Percentiles rank a stretch among this genome's conserved stretches.
These are phyloP conservation scores for Neoscytalidium dimidiatum DNA, from an alignment of 2,329 filamentous ascomycete genomes.

Conservation along the genomic window DNA sequence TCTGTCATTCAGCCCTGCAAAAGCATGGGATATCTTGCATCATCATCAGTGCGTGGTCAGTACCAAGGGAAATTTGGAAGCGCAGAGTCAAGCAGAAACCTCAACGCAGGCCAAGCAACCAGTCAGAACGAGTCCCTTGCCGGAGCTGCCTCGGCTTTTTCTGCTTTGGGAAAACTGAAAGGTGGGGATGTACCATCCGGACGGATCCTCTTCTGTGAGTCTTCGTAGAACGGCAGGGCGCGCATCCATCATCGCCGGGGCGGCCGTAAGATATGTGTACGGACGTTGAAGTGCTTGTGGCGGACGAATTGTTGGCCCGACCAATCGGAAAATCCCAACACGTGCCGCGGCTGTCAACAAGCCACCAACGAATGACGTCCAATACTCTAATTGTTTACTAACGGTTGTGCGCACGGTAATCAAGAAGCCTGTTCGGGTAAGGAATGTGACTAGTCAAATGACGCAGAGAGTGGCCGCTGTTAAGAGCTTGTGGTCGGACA, in stretches of 20 bases:
- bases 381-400: too few species aligned
- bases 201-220: neutral
- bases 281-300: neutral
- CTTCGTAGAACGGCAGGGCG: too few species aligned
- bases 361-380: too few species aligned
- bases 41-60: neutral
- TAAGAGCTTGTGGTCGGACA: too few species aligned
- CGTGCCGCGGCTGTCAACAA: too few species aligned
- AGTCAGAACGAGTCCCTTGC: neutral
- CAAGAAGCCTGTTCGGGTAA: too few species aligned
- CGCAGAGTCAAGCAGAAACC: too few species aligned
- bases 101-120: neutral
- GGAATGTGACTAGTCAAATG: too few species aligned
- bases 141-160: neutral
- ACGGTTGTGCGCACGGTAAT: too few species aligned
- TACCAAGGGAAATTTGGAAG: too few species aligned
- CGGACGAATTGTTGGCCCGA: neutral
- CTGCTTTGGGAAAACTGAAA: neutral
- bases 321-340: neutral
- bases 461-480: too few species aligned
- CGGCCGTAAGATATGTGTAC: neutral
- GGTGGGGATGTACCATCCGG: neutral
- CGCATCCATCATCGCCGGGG: neutral
- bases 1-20: too few species aligned
- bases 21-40: neutral